Base-by-base conservation (phyloP, 352 stramenopile genomes). In the Globisporangium paroecandrum region DNA sequence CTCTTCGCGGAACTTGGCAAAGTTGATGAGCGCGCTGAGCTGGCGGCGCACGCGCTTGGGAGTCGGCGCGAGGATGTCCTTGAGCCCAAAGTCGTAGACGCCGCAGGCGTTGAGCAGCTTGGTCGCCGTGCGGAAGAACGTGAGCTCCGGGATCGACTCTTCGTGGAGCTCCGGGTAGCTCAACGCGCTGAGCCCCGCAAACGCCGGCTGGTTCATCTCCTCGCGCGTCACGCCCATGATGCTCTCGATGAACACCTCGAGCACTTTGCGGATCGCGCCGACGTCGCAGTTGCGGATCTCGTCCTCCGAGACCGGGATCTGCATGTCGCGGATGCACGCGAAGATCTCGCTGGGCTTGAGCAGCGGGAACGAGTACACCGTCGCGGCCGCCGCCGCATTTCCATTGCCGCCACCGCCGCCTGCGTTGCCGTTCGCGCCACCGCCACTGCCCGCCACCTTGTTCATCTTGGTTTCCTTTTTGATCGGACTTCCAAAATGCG, bases 21-120 rank as follows among this genome's bases (percentile, higher is more conserved):
- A 98, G 83, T 99, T 99, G 69, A 99, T 98, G 51, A 98, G 87
- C 25, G 95, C 97, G 66, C 92, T 98, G 38, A 99, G 82, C 70
- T 99, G 94, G 0, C 87, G 77, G 13, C 90, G 83, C 53, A 99
- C 85, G 65, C 97, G 87, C 69, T 98, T 98, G 34, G 80, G 70
- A 24, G 78, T 93, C 9, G 97, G 97, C 54, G 81, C 69, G 3
- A 93, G 73, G 46, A 99, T 69, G 70, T 99, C 97, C 25, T 89
- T 89, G 53, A 98, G 86, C 4, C 83, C 85, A 81, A 99, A 99
- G 72, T 99, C 96, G 70, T 92, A 71, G 25, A 99, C 87, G 32
- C 96, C 97, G 62, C 93, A 98, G 41, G 90, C 89, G 6, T 73
- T 71, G 74, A 99, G 92, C 61, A 98, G 86, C 70, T 91, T 93